Conservation (phyloP, 2,329 filamentous ascomycete genomes). For the Elsinoe necatrix region DNA sequence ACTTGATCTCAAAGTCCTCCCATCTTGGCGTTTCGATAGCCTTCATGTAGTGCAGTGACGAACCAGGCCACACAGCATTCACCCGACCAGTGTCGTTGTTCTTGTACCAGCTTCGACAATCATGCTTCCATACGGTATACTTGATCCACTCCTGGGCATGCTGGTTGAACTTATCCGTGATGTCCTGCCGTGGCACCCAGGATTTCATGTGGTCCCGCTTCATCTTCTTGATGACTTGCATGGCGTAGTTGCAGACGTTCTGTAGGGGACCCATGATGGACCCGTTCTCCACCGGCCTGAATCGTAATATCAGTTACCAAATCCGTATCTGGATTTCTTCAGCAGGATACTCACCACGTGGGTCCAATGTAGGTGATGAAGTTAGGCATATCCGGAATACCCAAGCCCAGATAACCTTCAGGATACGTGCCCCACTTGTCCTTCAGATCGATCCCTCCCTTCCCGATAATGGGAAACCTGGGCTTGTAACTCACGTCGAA, state of each 20-base stretch:
- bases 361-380: slow-evolving; percentile 36
- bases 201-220: slow-evolving; percentile 38
- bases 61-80: slow-evolving; percentile 43
- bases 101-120: slow-evolving; percentile 41
- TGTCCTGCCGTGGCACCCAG: slow-evolving; percentile 34
- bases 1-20: slow-evolving; percentile 38
- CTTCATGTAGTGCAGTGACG: slow-evolving; percentile 41
- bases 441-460: slow-evolving; percentile 32
- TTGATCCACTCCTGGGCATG: slow-evolving; percentile 42
- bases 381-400: slow-evolving; percentile 37
- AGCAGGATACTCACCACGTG: slow-evolving; percentile 25
- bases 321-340: too few relatives aligned
- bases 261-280: slow-evolving; percentile 36
- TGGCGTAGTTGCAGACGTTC: slow-evolving; percentile 33
- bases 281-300: slow-evolving; percentile 40
- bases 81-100: slow-evolving; percentile 41
- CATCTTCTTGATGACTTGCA: slow-evolving; percentile 40
- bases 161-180: slow-evolving; percentile 37
- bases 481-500: slow-evolving; percentile 39
- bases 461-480: slow-evolving; percentile 37
- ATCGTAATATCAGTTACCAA: too few relatives aligned
- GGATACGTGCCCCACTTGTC: slow-evolving; percentile 35
- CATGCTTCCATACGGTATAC: slow-evolving; percentile 42
- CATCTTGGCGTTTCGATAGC: slow-evolving; percentile 34
- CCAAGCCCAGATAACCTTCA: slow-evolving; percentile 36